phyloP scores from a whole-genome alignment of 441 rosid genomes.

The Populus trichocarpa region DNA sequence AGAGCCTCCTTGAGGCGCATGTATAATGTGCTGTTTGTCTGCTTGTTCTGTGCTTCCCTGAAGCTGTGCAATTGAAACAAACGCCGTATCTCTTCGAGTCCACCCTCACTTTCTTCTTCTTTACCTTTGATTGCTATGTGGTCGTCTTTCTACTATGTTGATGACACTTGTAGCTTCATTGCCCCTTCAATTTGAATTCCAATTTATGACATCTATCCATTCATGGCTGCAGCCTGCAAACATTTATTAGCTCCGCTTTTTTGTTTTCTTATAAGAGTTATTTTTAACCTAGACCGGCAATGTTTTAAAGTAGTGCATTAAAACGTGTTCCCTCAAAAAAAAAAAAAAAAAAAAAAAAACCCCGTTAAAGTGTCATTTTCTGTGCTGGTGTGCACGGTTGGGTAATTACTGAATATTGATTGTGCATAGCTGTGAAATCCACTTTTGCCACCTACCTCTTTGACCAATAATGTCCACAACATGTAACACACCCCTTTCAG shows the following conservation, averaged over 20 bases:
- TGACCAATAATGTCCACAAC: background rate
- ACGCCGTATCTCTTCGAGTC: background rate
- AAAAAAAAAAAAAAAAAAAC: too few species aligned
- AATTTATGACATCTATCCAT: too few species aligned
- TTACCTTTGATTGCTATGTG: too few species aligned
- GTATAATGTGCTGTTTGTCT: conserved; percentile 19
- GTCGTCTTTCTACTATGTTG: too few species aligned
- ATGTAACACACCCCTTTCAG: background rate
- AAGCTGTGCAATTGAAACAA: conserved; percentile 14
- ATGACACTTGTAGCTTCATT: too few species aligned
- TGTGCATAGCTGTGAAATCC: background rate
- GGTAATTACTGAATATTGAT: background rate
- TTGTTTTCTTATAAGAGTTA: too few species aligned
- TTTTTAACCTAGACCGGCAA: background rate
- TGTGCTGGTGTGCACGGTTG: background rate
- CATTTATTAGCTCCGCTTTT: too few species aligned
- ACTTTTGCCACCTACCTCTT: background rate
- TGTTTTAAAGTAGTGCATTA: background rate
- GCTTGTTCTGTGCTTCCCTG: background rate
- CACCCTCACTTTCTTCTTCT: background rate
- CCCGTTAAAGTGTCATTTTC: background rate
- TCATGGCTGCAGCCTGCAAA: too few species aligned
- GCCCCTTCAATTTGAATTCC: too few species aligned
- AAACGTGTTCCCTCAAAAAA: too few species aligned
- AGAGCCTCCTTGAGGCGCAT: conserved; percentile 2